These are phyloP conservation scores for Coprinopsis marcescibilis DNA, from an alignment of 768 basidiomycete species.

Conservation along the genomic window DNA sequence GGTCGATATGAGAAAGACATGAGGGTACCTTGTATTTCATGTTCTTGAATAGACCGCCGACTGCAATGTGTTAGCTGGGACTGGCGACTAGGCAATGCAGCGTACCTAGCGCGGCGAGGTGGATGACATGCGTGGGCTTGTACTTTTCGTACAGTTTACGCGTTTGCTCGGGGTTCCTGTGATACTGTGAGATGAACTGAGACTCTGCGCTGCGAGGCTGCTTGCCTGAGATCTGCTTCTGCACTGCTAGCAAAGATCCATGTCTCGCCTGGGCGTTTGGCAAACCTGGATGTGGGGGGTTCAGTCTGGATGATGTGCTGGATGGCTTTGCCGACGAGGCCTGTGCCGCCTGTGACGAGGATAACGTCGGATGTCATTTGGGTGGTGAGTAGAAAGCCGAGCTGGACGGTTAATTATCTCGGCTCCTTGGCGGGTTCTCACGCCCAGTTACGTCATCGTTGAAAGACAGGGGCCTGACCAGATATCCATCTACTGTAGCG, in stretches of 20 bases:
- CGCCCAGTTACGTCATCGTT: too few species aligned
- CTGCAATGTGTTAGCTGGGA: constrained; percentile 31
- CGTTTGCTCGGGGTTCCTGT: constrained; percentile 69
- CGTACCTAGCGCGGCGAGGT: constrained; percentile 90
- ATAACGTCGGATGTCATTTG: constrained; percentile 43
- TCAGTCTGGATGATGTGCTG: constrained; percentile 74
- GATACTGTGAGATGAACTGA: too few species aligned
- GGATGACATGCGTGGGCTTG: constrained; percentile 94
- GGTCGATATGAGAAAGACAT: background rate
- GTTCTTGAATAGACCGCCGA: constrained; percentile 93
- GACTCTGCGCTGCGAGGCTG: too few species aligned
- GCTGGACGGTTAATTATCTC: background rate
- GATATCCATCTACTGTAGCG: background rate
- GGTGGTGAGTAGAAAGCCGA: background rate
- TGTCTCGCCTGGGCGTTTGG: constrained; percentile 65
- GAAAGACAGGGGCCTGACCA: too few species aligned
- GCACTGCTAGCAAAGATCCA: constrained; percentile 81
- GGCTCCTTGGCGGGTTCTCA: background rate
- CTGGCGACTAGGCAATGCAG: background rate
- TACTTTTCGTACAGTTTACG: constrained; percentile 79
- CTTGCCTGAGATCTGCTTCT: constrained; percentile 81
- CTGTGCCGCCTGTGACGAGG: constrained; percentile 81
- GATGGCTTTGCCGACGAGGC: constrained; percentile 85
- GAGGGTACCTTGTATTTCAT: constrained; percentile 79
- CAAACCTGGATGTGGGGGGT: constrained; percentile 72